Base-by-base conservation (phyloP, 108 stramenopile species). In the Nitzschia palea region DNA sequence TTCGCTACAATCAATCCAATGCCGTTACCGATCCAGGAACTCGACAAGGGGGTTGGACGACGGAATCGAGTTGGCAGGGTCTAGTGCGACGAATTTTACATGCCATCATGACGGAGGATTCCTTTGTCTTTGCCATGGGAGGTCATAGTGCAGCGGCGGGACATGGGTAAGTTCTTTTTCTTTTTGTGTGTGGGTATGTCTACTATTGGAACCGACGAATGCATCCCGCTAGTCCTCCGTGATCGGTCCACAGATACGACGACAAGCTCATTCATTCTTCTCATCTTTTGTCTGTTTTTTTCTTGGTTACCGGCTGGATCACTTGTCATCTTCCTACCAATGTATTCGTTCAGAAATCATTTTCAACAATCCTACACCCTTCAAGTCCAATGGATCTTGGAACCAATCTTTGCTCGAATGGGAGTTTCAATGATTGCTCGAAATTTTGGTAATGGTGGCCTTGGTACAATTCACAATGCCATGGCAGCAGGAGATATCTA, bases 261-360 rank as follows among this genome's bases (percentile, higher is more conserved):
- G n/a, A n/a, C n/a, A n/a, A n/a, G n/a, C n/a, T n/a, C n/a, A n/a
- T n/a, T n/a, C n/a, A n/a, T n/a, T n/a, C n/a, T n/a, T n/a, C n/a
- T n/a, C n/a, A n/a, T n/a, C n/a, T n/a, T n/a, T n/a, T n/a, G n/a
- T n/a, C n/a, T n/a, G n/a, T n/a, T n/a, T n/a, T n/a, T n/a, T n/a
- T n/a, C n/a, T n/a, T n/a, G n/a, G n/a, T n/a, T n/a, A n/a, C n/a
- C n/a, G n/a, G n/a, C n/a, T n/a, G n/a, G n/a, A n/a, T n/a, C n/a
- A n/a, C n/a, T n/a, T n/a, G n/a, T n/a, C n/a, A n/a, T n/a, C n/a
- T n/a, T n/a, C n/a, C n/a, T n/a, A n/a, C n/a, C n/a, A n/a, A n/a
- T n/a, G n/a, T n/a, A n/a, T n/a, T n/a, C n/a, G n/a, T 48, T 18
- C 29, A 58, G 90, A 29, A 93, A 93, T 71, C 85, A 89, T 47